Conservation (phyloP, 2,329 filamentous ascomycete genomes). For the Penicillium sclerotigenum region DNA sequence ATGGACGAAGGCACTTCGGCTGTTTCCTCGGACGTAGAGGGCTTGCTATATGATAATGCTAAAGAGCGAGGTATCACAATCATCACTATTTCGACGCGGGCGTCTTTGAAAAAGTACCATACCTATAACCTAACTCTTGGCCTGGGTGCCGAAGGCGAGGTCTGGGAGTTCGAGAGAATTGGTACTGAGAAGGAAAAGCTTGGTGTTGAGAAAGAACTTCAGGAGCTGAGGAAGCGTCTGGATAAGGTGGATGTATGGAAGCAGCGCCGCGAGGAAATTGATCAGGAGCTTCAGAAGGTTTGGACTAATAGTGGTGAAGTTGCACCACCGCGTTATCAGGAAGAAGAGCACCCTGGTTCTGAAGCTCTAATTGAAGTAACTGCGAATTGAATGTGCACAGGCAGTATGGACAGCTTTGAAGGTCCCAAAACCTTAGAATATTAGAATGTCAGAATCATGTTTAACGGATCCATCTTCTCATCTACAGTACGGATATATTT, state of each 20-base stretch:
- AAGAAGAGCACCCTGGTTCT: slow-evolving; percentile 14
- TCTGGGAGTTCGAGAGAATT: slow-evolving; percentile 91
- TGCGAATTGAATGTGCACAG: slow-evolving; percentile 2
- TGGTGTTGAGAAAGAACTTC: slow-evolving; percentile 85
- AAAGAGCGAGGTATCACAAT: slow-evolving; percentile 93
- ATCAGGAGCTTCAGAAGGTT: slow-evolving; percentile 69
- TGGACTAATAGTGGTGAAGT: slow-evolving; percentile 52
- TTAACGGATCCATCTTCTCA: neutral
- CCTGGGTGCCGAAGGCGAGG: slow-evolving; percentile 72
- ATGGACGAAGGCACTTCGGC: slow-evolving; percentile 95
- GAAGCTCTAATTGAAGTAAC: slow-evolving; percentile 5
- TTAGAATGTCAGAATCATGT: neutral
- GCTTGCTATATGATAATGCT: slow-evolving; percentile 84
- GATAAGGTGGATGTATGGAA: slow-evolving; percentile 83
- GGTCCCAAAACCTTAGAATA: rapidly evolving
- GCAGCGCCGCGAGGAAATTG: slow-evolving; percentile 72
- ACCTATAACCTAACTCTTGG: slow-evolving; percentile 85
- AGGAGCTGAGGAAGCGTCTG: slow-evolving; percentile 76
- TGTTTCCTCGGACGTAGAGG: slow-evolving; percentile 91
- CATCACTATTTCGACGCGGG: slow-evolving; percentile 92
- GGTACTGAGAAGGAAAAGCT: slow-evolving; percentile 91
- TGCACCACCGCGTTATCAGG: slow-evolving; percentile 37
- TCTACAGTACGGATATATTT: neutral
- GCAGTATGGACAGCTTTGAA: neutral
- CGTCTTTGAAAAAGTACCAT: slow-evolving; percentile 93